Conservation (phyloP, 768 basidiomycete species). For the Agrocybe pediades region DNA sequence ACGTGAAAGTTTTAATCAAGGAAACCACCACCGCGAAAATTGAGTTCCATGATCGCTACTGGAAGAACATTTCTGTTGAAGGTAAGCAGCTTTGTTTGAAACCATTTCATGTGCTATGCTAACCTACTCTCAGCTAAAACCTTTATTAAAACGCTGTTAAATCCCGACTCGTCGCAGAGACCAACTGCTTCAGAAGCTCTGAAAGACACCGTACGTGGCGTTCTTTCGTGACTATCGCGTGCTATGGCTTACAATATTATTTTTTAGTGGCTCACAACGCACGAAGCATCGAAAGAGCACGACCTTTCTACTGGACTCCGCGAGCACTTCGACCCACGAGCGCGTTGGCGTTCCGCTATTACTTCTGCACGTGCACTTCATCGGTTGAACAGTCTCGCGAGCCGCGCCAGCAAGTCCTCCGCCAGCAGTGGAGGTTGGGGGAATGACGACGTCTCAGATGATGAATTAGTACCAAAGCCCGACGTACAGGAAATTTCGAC, state of each 20-base stretch:
- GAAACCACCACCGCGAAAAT: slow-evolving; percentile 88
- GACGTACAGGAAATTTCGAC: background rate
- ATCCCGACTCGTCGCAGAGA: slow-evolving; percentile 69
- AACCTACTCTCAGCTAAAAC: slow-evolving; percentile 63
- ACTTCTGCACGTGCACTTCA: slow-evolving; percentile 43
- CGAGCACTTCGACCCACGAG: slow-evolving; percentile 79
- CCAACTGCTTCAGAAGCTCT: slow-evolving; percentile 76
- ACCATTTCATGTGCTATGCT: background rate
- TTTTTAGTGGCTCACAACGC: slow-evolving; percentile 71
- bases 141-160: slow-evolving; percentile 75
- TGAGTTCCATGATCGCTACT: slow-evolving; percentile 92
- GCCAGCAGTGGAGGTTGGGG: slow-evolving; percentile 25
- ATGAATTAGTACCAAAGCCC: slow-evolving; percentile 20
- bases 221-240: background rate
- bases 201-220: slow-evolving; percentile 55
- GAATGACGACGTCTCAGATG: slow-evolving; percentile 27
- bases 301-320: slow-evolving; percentile 76
- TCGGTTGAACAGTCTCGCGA: slow-evolving; percentile 36
- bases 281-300: slow-evolving; percentile 65
- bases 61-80: slow-evolving; percentile 84
- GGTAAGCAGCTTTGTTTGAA: slow-evolving; percentile 42
- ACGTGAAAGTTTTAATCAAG: slow-evolving; percentile 68
- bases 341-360: slow-evolving; percentile 76
- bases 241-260: background rate
- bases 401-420: slow-evolving; percentile 13